Evolutionary conservation across 2,329 filamentous ascomycete genomes (phyloP), one percentile per base, ranked within the genome.

Genomic region (Bimuria novae-zelandiae): DNA sequence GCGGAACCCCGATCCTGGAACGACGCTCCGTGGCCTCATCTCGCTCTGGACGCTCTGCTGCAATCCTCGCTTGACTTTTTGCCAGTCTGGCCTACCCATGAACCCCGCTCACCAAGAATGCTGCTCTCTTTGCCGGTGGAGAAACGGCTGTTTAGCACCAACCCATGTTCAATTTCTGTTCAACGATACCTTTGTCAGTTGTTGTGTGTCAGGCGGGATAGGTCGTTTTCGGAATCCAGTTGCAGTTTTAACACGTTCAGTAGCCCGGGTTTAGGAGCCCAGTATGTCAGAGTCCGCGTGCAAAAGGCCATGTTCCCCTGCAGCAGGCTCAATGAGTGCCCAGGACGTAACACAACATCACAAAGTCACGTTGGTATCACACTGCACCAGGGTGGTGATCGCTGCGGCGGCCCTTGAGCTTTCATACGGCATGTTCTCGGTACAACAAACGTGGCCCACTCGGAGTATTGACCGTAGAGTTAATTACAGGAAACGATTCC

Each of bases 71-170:
- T 32, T 41, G 27, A 56, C 56, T 58, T 64, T 62, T 64, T 66
- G 60, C 61, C 61, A 63, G 57, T 62, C 56, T 57, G 59, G 58
- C 51, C 59, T 57, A 51, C 56, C 55, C 51, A 44, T 56, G 22
- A 22, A 22, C 27, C 10, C 33, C 22, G 30, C 35, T 50, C 39
- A 45, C 39, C 51, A 41, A 49, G 44, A 48, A 47, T 52, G 55
- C 44, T 52, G 52, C 54, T 57, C 35, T 45, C 57, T 41, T 27
- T 52, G 52, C 48, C 33, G 12, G 40, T 41, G 46, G 22, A 5
- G 30, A 49, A 40, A 39, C 45, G 42, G 51, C 54, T 30, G 27
- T 27, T n/a, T n/a, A n/a, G n/a, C n/a, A n/a, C n/a, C n/a, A n/a
- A n/a, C n/a, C n/a, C n/a, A n/a, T n/a, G n/a, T n/a, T n/a, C n/a